Evolutionary conservation across 768 basidiomycete species (phyloP).

Genomic region (Xerocomus brunneocitrinus): DNA sequence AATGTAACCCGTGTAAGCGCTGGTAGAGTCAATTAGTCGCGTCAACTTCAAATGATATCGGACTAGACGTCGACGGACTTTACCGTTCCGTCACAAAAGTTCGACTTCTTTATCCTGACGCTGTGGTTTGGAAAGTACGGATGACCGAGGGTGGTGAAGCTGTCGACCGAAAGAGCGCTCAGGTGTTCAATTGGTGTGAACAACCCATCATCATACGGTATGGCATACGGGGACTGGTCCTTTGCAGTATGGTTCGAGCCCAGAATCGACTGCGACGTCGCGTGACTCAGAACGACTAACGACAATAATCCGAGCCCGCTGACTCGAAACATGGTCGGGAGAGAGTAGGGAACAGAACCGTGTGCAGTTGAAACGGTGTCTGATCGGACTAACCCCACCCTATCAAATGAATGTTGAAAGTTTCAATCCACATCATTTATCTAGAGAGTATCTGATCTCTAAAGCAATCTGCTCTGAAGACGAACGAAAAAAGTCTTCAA

Average conservation of each 20-base stretch:
- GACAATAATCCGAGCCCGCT: slow-evolving; percentile 15
- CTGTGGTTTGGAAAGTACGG: slow-evolving; percentile 42
- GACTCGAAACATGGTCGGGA: slow-evolving; percentile 5
- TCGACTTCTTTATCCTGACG: slow-evolving; percentile 37
- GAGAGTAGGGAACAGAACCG: not conserved
- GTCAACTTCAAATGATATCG: not conserved
- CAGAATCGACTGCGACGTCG: slow-evolving; percentile 20
- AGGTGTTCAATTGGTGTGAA: slow-evolving; percentile 34
- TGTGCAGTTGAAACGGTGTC: too few species aligned
- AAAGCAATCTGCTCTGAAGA: not conserved
- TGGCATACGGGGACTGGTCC: slow-evolving; percentile 3
- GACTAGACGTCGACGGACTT: slow-evolving; percentile 24
- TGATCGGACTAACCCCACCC: too few species aligned
- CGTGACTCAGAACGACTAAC: slow-evolving; percentile 10
- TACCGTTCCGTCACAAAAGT: slow-evolving; percentile 39
- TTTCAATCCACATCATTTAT: too few species aligned
- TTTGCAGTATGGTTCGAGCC: slow-evolving; percentile 4
- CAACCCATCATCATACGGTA: slow-evolving; percentile 26
- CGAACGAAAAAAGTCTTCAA: not conserved
- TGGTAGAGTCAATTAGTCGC: slow-evolving; percentile 14
- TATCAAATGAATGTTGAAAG: too few species aligned
- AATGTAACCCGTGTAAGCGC: slow-evolving; percentile 63
- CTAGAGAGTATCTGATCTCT: too few species aligned
- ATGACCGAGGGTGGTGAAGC: slow-evolving; percentile 39
- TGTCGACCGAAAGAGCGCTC: slow-evolving; percentile 21